Evolutionary conservation across 306 rosid species (phyloP), one percentile per base, ranked within the genome.

Genomic region (Parietaria judaica): DNA sequence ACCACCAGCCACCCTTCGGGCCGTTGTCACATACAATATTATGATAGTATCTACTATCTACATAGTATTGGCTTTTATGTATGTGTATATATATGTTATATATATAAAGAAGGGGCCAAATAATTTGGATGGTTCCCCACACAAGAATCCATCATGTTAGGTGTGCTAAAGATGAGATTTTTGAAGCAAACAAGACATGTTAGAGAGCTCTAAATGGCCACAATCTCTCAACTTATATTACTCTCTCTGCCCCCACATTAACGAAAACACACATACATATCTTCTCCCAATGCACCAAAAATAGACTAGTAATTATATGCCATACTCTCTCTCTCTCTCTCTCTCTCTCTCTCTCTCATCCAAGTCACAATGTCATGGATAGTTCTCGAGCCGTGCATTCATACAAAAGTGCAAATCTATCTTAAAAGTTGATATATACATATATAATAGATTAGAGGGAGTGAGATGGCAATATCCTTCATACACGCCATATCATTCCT

Each of bases 381-480:
- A 72, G 46, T 66, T 43, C 78, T 84, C 83, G 92, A 84, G 85
- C 86, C 89, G 83, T 75, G 69, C 67, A 49, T 41, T 69, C 72
- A 68, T 64, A 66, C 56, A 36, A 57, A 82, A 82, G 70, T 78
- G 70, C 64, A 80, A 72, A 87, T 82, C 85, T 70, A 74, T 74
- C 86, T 86, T 85, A 89, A 86, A 79, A 74, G 37, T 23, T 23
- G 31, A 23, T 23, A 23, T 23, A 23, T 23, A 23, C 31, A 23
- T 23, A 23, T 23, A 23, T 23, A 23, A 61, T 69, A 86, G 61
- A 65, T 70, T 66, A 54, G 51, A 34, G 72, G 61, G 64, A 47
- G 38, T 48, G 46, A 39, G 51, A 51, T 23, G 44, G 56, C 61
- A 57, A 52, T 36, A 58, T 66, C 67, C 35, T 48, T 57, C 70